These are phyloP conservation scores for Tetrapisispora pingtungensis DNA, from an alignment of 805 yeast species.

Conservation along the genomic window DNA sequence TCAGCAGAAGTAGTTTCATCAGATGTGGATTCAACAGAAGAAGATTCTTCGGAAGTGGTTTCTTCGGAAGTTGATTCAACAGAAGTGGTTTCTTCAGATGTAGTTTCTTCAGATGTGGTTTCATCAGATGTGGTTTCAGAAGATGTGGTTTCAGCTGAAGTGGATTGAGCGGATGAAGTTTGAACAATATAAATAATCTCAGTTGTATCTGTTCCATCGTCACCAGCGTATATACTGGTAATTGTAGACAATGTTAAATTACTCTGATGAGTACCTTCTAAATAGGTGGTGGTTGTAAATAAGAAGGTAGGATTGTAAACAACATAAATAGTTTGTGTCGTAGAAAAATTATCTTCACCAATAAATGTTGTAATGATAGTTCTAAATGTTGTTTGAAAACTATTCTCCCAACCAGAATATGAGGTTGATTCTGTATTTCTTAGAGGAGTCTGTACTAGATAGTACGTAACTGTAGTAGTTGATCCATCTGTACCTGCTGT, in stretches of 20 bases:
- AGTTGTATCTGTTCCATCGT: background rate
- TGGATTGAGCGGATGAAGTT: background rate
- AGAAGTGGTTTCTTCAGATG: background rate
- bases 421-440: conserved; percentile 1
- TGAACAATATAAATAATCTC: background rate
- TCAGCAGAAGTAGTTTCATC: background rate
- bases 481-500: conserved; percentile 2
- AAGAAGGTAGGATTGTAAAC: background rate
- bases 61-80: background rate
- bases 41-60: background rate
- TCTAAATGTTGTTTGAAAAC: background rate
- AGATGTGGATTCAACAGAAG: background rate
- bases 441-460: conserved; percentile 1
- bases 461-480: background rate
- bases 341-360: background rate
- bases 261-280: background rate
- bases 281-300: background rate
- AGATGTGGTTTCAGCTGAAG: background rate
- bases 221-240: conserved; percentile 1
- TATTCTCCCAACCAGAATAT: conserved; percentile 3
- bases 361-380: background rate
- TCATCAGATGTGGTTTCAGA: background rate
- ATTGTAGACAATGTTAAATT: conserved; percentile 2
- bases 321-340: background rate
- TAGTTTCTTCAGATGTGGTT: background rate